Percentiles rank a stretch among this genome's conserved stretches.
Conservation (phyloP, 768 basidiomycete genomes). For the Lactarius pseudohatsudake region DNA sequence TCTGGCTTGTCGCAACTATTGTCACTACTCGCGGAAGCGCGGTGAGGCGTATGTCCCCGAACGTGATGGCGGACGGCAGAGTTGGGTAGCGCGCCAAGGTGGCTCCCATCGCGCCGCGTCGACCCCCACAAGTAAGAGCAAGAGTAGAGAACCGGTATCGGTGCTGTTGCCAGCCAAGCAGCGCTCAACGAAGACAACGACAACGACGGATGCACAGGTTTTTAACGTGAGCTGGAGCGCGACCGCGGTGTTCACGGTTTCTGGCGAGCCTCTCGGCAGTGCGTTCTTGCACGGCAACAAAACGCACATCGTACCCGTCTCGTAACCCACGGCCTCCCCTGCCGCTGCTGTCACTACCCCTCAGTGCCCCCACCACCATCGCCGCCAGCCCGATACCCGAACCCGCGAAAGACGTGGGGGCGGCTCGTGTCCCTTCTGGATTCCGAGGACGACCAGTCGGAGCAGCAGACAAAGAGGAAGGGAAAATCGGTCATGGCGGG, state of each 20-base stretch:
- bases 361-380: neutral
- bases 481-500: too few relatives aligned
- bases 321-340: neutral
- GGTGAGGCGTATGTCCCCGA: constrained; percentile 47
- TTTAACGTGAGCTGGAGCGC: neutral
- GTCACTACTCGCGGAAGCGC: constrained; percentile 43
- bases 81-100: neutral
- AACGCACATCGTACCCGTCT: neutral
- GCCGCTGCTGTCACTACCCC: too few relatives aligned
- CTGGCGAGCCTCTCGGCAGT: neutral
- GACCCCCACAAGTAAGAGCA: too few relatives aligned
- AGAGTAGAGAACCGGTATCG: neutral
- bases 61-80: constrained; percentile 30
- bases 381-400: neutral
- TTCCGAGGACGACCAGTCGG: too few relatives aligned
- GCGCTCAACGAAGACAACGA: neutral
- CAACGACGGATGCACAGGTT: too few relatives aligned
- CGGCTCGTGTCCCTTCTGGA: too few relatives aligned
- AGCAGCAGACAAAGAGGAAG: too few relatives aligned
- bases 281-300: neutral
- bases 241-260: neutral
- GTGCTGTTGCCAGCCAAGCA: neutral
- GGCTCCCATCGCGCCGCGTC: neutral
- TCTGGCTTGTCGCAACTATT: constrained; percentile 42
- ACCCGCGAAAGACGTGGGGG: too few relatives aligned